Conservation (phyloP, 2,329 filamentous ascomycete species). For the Penicillium sp. region DNA sequence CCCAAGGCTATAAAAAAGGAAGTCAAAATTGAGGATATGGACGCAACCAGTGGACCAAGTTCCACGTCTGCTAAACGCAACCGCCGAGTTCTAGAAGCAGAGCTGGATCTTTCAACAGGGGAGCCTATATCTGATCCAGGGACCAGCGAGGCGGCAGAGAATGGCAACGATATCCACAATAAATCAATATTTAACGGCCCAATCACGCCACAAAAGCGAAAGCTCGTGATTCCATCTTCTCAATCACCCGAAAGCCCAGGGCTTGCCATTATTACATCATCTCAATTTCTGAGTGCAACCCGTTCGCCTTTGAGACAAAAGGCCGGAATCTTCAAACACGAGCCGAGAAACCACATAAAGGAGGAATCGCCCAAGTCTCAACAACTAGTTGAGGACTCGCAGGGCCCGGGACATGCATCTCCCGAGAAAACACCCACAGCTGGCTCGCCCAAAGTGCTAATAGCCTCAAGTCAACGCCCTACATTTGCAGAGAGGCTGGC, state of each 20-base stretch:
- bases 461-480: background rate
- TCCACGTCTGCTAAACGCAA: slow-evolving; percentile 11
- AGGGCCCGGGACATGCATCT: slow-evolving; percentile 2
- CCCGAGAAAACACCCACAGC: slow-evolving; percentile 1
- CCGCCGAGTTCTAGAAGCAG: slow-evolving; percentile 14
- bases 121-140: slow-evolving; percentile 17
- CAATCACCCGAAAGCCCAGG: slow-evolving; percentile 46
- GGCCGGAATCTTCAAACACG: background rate
- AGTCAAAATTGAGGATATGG: background rate
- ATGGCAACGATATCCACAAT: background rate
- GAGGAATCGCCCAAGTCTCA: slow-evolving; percentile 16
- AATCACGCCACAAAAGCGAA: slow-evolving; percentile 36
- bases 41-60: background rate
- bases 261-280: slow-evolving; percentile 37
- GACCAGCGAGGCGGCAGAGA: slow-evolving; percentile 4
- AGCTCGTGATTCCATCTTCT: slow-evolving; percentile 41
- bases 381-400: slow-evolving; percentile 2
- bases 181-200: slow-evolving; percentile 9
- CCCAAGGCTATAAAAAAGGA: background rate
- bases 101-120: slow-evolving; percentile 24
- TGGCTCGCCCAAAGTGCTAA: background rate
- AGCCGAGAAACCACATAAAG: slow-evolving; percentile 15
- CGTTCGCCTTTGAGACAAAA: slow-evolving; percentile 28
- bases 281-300: slow-evolving; percentile 30
- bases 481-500: background rate